Base-by-base conservation (phyloP, 352 stramenopile genomes). In the Phytophthora quininea region DNA sequence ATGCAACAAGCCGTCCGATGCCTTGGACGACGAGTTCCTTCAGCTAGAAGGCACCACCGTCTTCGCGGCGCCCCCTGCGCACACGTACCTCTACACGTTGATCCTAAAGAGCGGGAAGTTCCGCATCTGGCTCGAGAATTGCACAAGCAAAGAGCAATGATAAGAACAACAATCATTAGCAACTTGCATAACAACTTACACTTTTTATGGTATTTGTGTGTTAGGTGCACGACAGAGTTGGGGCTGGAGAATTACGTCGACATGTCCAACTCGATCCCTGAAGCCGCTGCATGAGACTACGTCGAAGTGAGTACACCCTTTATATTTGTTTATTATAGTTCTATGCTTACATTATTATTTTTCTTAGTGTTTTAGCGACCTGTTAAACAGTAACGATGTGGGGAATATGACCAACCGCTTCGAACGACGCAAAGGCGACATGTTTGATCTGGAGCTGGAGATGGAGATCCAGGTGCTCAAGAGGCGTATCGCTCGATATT, bases 391-490 rank as follows among this genome's bases (percentile, higher is more conserved):
- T 14, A n/a, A n/a, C n/a, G n/a, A n/a, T n/a, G n/a, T n/a, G n/a
- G n/a, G n/a, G n/a, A n/a, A 52, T 8, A 47, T 38, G 12, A 38
- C 49, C 8, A 58, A 43, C 49, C 38, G 30, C 38, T 58, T 65
- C 48, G 29, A 65, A 31, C 38, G 40, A 1, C 19, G 15, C 38
- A 58, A 65, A 30, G 31, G 15, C 15, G 50, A 54, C 2, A 24
- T 19, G 2, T 53, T 54, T 30, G 37, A 37, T 1, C 24, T 65
- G 19, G 40, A 53, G 32, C 9, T 65, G 40, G 37, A 27, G 0
- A 35, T 58, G 40, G 53, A 58, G 30, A 54, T 65, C n/a, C 58
- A 65, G 40, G 58, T 58, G 29, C 12, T 65, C 5, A 15, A n/a
- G 42, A 55, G 24, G 55, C 43, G 6, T 12, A n/a, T 49, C 14